Base-by-base conservation (phyloP, 768 basidiomycete species). In the Suillus paluster region DNA sequence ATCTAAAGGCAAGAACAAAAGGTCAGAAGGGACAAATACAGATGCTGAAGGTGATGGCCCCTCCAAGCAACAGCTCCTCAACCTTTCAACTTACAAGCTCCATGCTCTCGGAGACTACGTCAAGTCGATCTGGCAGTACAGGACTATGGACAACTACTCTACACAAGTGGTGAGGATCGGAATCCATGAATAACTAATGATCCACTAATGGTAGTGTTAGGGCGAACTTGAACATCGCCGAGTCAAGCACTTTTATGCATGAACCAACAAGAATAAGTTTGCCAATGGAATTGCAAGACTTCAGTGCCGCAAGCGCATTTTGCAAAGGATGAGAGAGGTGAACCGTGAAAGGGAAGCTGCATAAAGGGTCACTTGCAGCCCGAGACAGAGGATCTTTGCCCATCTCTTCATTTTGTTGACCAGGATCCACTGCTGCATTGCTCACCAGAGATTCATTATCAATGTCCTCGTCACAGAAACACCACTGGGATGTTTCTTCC, bases 111-210 rank as follows among this genome's bases (percentile, higher is more conserved):
- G 73, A 0, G 72, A 81, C 54, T 77, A 78, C 42, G 59, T 69
- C 0, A 30, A 52, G 0, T 52, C 59, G 0, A 78, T 81, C 8
- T 27, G 33, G 0, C 8, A 5, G 0, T 74, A 70, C 62, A 75
- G 80, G 3, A 75, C 77, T 9, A 75, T 72, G 6, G 78, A 82
- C 48, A 69, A 67, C 2, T 81, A 77, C 57, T 75, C 75, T 0
- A 81, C 77, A 1, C 73, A 79, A 25, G 50, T 69, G 14, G 80
- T 81, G 44, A 15, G 68, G 50, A 7, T 57, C 30, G 34, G 6
- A 7, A 34, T 5, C 34, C 34, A 34, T 34, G 4, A 39, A 9
- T 39, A 1, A 10, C 55, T 44, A 39, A 4, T 39, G 8, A 34
- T 17, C 39, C 17, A 41, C 14, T 41, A 41, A 41, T 41, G 1